Evolutionary conservation across 2,329 filamentous ascomycete genomes (phyloP), one percentile per base, ranked within the genome.

Genomic region (Pezicula carpinea): DNA sequence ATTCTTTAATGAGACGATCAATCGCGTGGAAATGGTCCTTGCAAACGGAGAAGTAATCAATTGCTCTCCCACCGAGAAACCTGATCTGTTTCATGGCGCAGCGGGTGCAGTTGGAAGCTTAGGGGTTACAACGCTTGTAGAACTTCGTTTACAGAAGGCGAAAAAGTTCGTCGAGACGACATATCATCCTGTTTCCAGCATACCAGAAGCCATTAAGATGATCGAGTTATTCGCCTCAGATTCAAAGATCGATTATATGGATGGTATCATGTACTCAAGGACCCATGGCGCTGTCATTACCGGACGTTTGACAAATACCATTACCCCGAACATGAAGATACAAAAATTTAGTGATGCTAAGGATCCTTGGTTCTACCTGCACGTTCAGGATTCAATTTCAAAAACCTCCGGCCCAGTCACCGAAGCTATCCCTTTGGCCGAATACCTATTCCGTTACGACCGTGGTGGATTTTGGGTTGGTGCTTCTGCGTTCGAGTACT

Each of bases 341-440:
- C 66, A 64, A 44, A 64, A 58, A 0, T 85, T 83, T 60, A 76
- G 71, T 36, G 65, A 73, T 13, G 64, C 76, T 0, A 62, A 61
- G 14, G 81, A 86, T 56, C 77, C 79, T 0, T 86, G 82, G 82
- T 83, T 80, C 57, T 85, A 84, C 50, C 66, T 85, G 3, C 80
- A 85, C 50, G 80, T 75, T 1, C 62, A 78, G 46, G 63, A 70
- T n/a, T 53, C 54, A 5, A 55, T 58, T 10, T 41, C 43, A 5
- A 50, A 46, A 8, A 50, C 34, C 5, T 44, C 23, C 4, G 34
- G 39, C 3, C 53, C 61, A 35, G 39, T 46, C 5, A 59, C 53
- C 7, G 72, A 76, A 53, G 57, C 61, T 2, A 68, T 76, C 1
- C 74, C 75, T 0, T 56, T 75, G 0, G 61, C 65, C 6, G 74